Conservation (phyloP, 2,329 filamentous ascomycete genomes). For the Akanthomyces muscarius region DNA sequence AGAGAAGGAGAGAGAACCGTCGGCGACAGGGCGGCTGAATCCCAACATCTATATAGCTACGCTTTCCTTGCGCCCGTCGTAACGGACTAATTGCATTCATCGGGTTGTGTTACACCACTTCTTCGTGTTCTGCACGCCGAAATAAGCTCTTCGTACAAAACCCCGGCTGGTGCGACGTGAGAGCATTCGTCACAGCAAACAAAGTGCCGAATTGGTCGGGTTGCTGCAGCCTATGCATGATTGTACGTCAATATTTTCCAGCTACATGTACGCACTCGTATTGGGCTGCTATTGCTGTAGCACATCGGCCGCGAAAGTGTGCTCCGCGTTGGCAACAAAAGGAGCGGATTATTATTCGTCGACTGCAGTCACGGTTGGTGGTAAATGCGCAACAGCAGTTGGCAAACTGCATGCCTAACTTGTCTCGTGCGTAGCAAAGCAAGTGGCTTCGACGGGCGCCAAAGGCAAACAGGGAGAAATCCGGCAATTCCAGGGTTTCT, state of each 20-base stretch:
- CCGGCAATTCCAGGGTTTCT: not conserved
- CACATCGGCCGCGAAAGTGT: not conserved
- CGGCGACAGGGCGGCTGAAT: not conserved
- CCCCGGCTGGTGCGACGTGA: not conserved
- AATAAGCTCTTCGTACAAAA: not conserved
- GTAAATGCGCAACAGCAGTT: not conserved
- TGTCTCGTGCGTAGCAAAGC: not conserved
- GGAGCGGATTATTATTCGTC: not conserved
- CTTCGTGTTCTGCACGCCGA: conserved; percentile 13
- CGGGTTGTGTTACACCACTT: not conserved
- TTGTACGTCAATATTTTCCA: conserved; percentile 5
- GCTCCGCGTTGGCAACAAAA: not conserved
- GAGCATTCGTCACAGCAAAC: not conserved
- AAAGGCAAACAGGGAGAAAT: not conserved
- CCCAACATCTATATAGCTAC: not conserved
- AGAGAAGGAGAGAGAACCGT: not conserved
- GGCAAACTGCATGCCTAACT: not conserved
- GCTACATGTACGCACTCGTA: not conserved
- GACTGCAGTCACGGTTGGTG: not conserved
- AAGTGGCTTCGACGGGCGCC: not conserved
- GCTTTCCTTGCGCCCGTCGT: not conserved
- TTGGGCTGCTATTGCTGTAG: not conserved
- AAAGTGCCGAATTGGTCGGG: not conserved
- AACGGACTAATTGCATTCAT: not conserved
- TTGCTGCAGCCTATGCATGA: not conserved